Conservation (phyloP, 208 protist genomes). For the Leishmania guyanensis region DNA sequence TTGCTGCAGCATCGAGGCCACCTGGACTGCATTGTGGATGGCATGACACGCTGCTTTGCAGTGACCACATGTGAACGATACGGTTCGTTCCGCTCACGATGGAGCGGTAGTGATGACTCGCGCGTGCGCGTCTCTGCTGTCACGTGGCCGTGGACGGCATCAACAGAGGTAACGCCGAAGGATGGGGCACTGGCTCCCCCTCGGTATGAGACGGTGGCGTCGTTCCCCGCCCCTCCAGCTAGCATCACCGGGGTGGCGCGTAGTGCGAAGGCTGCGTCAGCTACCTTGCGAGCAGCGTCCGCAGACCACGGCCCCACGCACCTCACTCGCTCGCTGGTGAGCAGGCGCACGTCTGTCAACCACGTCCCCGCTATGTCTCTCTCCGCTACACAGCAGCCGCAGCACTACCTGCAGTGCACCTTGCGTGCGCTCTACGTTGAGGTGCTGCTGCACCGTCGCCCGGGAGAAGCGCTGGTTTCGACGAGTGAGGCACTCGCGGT, state of each 20-base stretch:
- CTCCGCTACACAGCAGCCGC: slow-evolving; percentile 17
- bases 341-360: slow-evolving; percentile 5
- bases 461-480: slow-evolving; percentile 31
- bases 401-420: slow-evolving; percentile 34
- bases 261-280: not conserved
- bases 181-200: not conserved
- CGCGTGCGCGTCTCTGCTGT: slow-evolving; percentile 26
- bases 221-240: not conserved
- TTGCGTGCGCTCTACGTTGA: slow-evolving; percentile 53
- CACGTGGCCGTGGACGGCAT: slow-evolving; percentile 21
- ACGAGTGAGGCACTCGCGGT: slow-evolving; percentile 57
- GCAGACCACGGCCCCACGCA: not conserved
- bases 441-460: slow-evolving; percentile 43
- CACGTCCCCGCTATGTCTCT: slow-evolving; percentile 12
- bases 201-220: slow-evolving; percentile 1
- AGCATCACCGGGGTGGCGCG: not conserved
- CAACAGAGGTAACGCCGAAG: not conserved
- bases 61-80: not conserved
- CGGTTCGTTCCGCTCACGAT: not conserved
- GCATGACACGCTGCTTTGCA: not conserved
- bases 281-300: not conserved
- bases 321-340: not conserved
- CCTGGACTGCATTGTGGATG: slow-evolving; percentile 6
- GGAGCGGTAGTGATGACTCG: not conserved
- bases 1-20: slow-evolving; percentile 12